Evolutionary conservation across 108 stramenopile species (phyloP).

Genomic region (Cyclostephanos tholiformis): DNA sequence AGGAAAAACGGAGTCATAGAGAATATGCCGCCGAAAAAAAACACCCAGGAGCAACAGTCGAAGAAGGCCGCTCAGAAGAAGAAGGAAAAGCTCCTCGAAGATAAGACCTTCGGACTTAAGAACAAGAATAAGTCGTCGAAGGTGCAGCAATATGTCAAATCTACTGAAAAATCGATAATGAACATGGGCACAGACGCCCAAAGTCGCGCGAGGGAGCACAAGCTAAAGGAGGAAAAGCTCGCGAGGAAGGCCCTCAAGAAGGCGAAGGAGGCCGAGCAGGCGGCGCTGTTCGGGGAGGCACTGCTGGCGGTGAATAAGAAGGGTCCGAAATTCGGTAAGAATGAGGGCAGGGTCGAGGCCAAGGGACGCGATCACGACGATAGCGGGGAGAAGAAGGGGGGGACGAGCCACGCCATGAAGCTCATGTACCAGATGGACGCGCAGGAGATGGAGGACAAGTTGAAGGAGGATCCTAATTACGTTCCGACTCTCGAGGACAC

Average conservation of each 20-base stretch:
- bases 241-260: slow-evolving; percentile 72
- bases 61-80: slow-evolving; percentile 89
- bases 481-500: slow-evolving; percentile 89
- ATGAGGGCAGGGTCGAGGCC: slow-evolving; percentile 73
- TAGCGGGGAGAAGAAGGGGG: slow-evolving; percentile 61
- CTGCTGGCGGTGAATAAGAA: slow-evolving; percentile 78
- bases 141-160: slow-evolving; percentile 65
- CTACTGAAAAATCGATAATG: slow-evolving; percentile 60
- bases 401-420: slow-evolving; percentile 71
- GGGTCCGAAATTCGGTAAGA: slow-evolving; percentile 52
- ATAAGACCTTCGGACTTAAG: slow-evolving; percentile 90
- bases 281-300: slow-evolving; percentile 85
- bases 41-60: slow-evolving; percentile 51
- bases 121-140: slow-evolving; percentile 90
- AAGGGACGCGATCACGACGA: slow-evolving; percentile 78
- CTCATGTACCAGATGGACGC: slow-evolving; percentile 92
- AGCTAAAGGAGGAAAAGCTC: slow-evolving; percentile 64
- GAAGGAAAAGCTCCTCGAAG: slow-evolving; percentile 80
- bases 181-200: slow-evolving; percentile 71
- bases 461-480: slow-evolving; percentile 90
- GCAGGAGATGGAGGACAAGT: slow-evolving; percentile 83
- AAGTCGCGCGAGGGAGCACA: slow-evolving; percentile 60
- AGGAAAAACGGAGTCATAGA: too few species aligned
- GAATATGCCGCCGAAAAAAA: slow-evolving; percentile 38
- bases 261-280: slow-evolving; percentile 81